phyloP scores from a whole-genome alignment of 2,329 filamentous ascomycete species.

The Aureobasidium sp. region DNA sequence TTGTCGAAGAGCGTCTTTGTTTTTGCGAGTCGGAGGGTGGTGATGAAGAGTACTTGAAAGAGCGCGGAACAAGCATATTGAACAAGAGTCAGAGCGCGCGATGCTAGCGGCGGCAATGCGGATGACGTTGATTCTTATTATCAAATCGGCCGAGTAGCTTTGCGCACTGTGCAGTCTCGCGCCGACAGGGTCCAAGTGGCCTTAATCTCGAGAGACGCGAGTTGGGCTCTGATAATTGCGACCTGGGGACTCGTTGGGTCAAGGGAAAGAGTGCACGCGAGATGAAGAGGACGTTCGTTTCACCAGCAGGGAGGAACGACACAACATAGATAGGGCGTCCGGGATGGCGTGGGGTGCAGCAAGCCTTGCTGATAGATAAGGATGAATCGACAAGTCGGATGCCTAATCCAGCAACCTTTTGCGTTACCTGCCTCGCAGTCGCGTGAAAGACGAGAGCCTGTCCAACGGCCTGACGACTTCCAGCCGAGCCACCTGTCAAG shows the following conservation, averaged over 20 bases:
- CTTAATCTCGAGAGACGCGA: constrained; percentile 2
- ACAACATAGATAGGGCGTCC: constrained; percentile 9
- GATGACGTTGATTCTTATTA: constrained; percentile 15
- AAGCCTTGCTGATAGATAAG: constrained; percentile 11
- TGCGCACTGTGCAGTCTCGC: constrained; percentile 5
- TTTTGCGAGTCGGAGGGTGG: constrained; percentile 18
- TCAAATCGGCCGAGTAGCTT: constrained; percentile 10
- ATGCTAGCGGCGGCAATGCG: constrained; percentile 14
- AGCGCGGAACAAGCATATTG: constrained; percentile 41
- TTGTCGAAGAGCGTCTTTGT: constrained; percentile 8
- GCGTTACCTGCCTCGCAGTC: background rate
- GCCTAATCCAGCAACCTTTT: background rate
- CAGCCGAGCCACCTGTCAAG: constrained; percentile 3
- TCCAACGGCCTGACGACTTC: constrained; percentile 1
- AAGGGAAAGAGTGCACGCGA: constrained; percentile 1
- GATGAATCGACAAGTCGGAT: background rate
- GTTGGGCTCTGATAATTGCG: background rate
- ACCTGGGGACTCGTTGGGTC: background rate
- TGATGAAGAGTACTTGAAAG: constrained; percentile 37
- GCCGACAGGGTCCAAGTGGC: constrained; percentile 1
- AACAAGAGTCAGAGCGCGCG: constrained; percentile 1
- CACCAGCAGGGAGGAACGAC: constrained; percentile 1
- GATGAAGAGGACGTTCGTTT: constrained; percentile 7
- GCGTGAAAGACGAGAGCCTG: background rate
- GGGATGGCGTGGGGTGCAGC: constrained; percentile 9